Evolutionary conservation across 352 stramenopile species (phyloP).

Genomic region (Albugo laibachii): DNA sequence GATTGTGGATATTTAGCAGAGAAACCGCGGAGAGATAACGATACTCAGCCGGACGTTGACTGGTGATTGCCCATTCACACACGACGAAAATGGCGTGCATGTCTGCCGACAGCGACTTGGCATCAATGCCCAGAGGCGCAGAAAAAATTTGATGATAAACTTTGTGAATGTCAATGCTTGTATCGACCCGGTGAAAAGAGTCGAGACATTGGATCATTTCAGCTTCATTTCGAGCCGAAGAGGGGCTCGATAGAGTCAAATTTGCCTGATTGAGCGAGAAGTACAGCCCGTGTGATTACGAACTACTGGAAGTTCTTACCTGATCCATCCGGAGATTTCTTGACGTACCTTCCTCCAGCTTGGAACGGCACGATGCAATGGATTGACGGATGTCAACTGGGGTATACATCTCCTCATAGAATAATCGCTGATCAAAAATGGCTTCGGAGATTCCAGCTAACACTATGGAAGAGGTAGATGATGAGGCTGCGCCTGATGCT

Average conservation of each 20-base stretch:
- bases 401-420: background rate
- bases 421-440: background rate
- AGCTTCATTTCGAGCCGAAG: conserved; percentile 45
- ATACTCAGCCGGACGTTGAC: conserved; percentile 58
- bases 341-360: no score
- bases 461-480: no score
- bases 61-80: conserved; percentile 70
- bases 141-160: conserved; percentile 60
- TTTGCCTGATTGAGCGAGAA: background rate
- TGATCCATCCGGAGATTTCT: no score
- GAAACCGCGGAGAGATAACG: conserved; percentile 59
- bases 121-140: conserved; percentile 13
- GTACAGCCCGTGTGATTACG: conserved; percentile 2
- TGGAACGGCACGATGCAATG: conserved; percentile 3
- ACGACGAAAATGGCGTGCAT: conserved; percentile 46
- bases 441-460: no score
- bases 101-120: conserved; percentile 20
- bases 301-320: background rate
- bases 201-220: conserved; percentile 62
- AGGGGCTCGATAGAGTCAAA: conserved; percentile 8
- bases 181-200: conserved; percentile 58
- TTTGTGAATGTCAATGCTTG: conserved; percentile 37
- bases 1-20: conserved; percentile 69
- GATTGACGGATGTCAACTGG: background rate
- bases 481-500: background rate